These are phyloP conservation scores for Paramecium sonneborni DNA, from an alignment of 73 alveolate genomes.

Conservation along the genomic window DNA sequence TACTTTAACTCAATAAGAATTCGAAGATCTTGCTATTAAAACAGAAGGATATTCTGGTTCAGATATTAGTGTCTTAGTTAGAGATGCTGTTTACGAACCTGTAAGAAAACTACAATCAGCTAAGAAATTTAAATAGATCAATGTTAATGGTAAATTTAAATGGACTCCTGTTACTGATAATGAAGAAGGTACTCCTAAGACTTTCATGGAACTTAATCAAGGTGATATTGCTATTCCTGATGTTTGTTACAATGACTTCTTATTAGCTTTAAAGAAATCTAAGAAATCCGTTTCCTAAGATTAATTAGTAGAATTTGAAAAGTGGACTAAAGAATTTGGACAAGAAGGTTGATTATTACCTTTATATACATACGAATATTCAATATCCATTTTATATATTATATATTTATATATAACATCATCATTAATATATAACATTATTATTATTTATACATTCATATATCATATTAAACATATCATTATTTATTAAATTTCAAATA, in stretches of 20 bases:
- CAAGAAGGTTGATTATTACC: neutral
- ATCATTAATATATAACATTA: neutral
- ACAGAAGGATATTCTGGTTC: constrained; percentile 96
- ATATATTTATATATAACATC: neutral
- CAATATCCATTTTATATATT: too few species aligned
- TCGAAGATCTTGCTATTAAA: constrained; percentile 72
- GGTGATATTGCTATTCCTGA: neutral
- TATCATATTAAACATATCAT: too few species aligned
- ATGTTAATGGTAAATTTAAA: neutral
- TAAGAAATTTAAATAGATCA: constrained; percentile 68
- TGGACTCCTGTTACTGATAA: constrained; percentile 21
- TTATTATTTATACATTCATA: too few species aligned
- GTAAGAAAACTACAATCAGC: constrained; percentile 88
- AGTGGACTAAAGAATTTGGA: constrained; percentile 25
- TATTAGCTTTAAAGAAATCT: neutral
- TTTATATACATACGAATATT: too few species aligned
- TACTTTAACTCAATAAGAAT: constrained; percentile 83
- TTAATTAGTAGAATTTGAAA: constrained; percentile 19
- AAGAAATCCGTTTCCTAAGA: neutral
- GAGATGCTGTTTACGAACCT: constrained; percentile 92
- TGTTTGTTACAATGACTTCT: neutral
- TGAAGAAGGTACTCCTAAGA: neutral
- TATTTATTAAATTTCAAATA: too few species aligned
- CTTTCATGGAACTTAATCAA: neutral
- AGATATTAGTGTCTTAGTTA: constrained; percentile 81